Base-by-base conservation (phyloP, 192 early-diverging fungal species). In the Anaeromyces robustus region DNA sequence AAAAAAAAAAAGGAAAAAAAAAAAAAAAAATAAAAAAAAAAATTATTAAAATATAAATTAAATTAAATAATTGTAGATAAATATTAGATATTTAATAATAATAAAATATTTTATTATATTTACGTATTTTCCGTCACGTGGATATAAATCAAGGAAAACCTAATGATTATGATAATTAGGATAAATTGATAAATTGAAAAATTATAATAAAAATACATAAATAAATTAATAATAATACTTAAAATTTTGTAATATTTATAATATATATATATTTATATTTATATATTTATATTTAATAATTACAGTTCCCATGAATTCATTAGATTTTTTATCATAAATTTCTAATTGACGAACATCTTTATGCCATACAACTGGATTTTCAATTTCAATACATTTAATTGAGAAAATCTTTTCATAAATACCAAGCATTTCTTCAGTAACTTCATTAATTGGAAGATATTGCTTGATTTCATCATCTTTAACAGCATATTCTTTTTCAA, bases 401-500 rank as follows among this genome's bases (percentile, higher is more conserved):
- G 89, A 87, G 59, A 96, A 86, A 78, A 96, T 89, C 78, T 89
- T 84, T 82, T 93, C 86, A 85, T 96, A 96, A 30, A 95, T 91
- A 68, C 92, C 86, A 37, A 95, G 86, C 85, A 95, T 90, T 81
- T 89, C 92, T 81, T 87, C 82, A 30, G 89, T 93, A 39, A 90
- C 93, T 81, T 82, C 83, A 80, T 87, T 87, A 84, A 93, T 87
- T 29, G 89, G 87, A 83, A 95, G 94, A 82, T 94, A 95, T 82
- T 94, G 86, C 84, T 95, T 94, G 84, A 95, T 91, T 68, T 90
- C 85, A 81, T 95, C 91, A 80, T 94, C 89, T 81, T 93, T 92
- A 79, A 96, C 91, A 29, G 89, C 83, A 83, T 93, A 94, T 82
- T 92, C 87, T 68, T 88, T 89, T 85, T 94, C 92, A 81, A 93